Evolutionary conservation across 2,329 filamentous ascomycete genomes (phyloP), one percentile per base, ranked within the genome.

Genomic region (Lachnellula willkommii): DNA sequence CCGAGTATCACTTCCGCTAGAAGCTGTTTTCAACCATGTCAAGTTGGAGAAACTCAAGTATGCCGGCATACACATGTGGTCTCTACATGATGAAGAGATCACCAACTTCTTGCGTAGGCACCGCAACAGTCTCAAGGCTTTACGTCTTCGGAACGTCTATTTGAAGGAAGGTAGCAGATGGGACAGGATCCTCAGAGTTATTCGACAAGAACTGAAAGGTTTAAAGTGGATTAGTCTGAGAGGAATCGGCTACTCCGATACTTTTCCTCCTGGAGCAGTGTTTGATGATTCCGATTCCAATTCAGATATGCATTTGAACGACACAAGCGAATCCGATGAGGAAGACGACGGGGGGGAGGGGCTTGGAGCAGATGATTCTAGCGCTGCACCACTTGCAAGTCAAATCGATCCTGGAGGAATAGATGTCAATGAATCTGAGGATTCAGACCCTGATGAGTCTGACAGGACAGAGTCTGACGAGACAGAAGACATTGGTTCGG

Each of bases 31-130:
- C 65, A 83, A 87, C 63, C 72, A 80, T 55, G 75, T 84, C 7
- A 75, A 75, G 45, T 87, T 83, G 82, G 76, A 79, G 14, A 80
- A 79, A 36, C 72, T 88, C 5, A 75, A 81, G 36, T 82, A 83
- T 2, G 80, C 88, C 54, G 84, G 84, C 2, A 79, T 88, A 22
- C 82, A 86, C 60, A 79, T 81, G 14, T 88, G 85, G 85, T 76
- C 77, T 43, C 70, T 88, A 3, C 72, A 79, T 47, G 77, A 79
- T 1, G 74, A 79, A 1, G 85, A 88, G 64, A 81, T 88, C 50
- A 80, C 84, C 47, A 71, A 70, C 0, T 70, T 88, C 5, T 75
- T 80, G 2, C 72, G 75, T 32, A 76, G 82, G 40, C 83, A 88
- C 63, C 72, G 75, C 50, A 73, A 76, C 11, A 79, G 76, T 26